Evolutionary conservation across 169 alveolate species (phyloP).

Genomic region (Eimeria falciformis): DNA sequence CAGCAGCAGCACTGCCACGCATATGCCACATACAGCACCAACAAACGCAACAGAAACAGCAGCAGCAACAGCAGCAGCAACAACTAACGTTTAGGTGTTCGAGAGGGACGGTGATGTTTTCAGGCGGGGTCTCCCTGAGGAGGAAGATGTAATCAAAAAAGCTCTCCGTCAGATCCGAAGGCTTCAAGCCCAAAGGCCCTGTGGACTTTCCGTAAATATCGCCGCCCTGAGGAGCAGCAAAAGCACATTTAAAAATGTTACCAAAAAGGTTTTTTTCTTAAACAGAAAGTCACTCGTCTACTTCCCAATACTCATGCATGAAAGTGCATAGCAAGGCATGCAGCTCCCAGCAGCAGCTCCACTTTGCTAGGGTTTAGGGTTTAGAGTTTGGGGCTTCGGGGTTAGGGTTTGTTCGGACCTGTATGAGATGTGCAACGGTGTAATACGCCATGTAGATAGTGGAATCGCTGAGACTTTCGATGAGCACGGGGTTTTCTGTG

Average conservation of each 20-base stretch:
- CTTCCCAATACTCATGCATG: background rate
- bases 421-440: slow-evolving; percentile 97
- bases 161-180: slow-evolving; percentile 93
- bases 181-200: slow-evolving; percentile 91
- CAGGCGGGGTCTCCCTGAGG: slow-evolving; percentile 70
- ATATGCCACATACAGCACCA: background rate
- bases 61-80: slow-evolving; percentile 60
- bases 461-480: slow-evolving; percentile 99
- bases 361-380: slow-evolving; percentile 41
- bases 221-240: slow-evolving; percentile 39
- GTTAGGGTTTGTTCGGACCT: too few relatives aligned
- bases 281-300: too few relatives aligned
- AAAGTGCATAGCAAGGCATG: background rate
- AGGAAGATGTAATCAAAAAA: slow-evolving; percentile 93
- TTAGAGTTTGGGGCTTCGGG: slow-evolving; percentile 23
- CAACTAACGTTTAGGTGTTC: slow-evolving; percentile 73
- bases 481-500: slow-evolving; percentile 89
- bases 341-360: background rate
- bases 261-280: too few relatives aligned
- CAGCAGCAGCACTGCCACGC: too few relatives aligned
- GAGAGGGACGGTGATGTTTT: slow-evolving; percentile 9
- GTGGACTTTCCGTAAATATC: slow-evolving; percentile 87
- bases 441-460: slow-evolving; percentile 99
- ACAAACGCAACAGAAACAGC: background rate
- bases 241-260: background rate